These are phyloP conservation scores for Diaporthe humulicola DNA, from an alignment of 2,329 filamentous ascomycete genomes.

Conservation along the genomic window DNA sequence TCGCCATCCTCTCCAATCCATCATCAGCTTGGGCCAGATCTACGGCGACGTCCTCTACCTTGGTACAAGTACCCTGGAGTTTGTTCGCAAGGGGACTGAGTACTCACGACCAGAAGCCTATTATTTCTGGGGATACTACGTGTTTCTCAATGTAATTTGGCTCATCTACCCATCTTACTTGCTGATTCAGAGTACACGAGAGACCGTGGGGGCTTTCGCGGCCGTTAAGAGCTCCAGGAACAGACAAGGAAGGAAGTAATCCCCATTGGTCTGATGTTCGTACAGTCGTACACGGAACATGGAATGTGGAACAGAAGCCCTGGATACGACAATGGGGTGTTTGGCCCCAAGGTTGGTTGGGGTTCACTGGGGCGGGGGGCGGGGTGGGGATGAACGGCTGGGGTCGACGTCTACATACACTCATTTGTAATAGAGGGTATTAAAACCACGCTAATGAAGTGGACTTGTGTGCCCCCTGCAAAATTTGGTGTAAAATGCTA, in stretches of 20 bases:
- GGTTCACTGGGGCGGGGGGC: no score
- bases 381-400: no score
- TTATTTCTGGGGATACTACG: constrained; percentile 68
- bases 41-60: constrained; percentile 69
- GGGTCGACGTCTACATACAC: no score
- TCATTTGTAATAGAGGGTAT: no score
- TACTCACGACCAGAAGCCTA: constrained; percentile 64
- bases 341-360: background rate
- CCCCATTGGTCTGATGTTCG: background rate
- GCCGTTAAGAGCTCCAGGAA: background rate
- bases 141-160: constrained; percentile 67
- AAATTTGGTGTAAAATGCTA: no score
- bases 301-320: background rate
- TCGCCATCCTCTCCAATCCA: constrained; percentile 62
- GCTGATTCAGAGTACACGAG: constrained; percentile 47
- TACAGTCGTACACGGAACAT: background rate
- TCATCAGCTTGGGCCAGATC: constrained; percentile 61
- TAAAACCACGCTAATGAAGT: no score
- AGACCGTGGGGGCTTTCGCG: constrained; percentile 46
- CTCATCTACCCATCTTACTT: constrained; percentile 60
- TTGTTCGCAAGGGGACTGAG: constrained; percentile 52
- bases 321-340: background rate
- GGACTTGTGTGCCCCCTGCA: no score
- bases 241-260: background rate
- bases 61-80: constrained; percentile 60